Evolutionary conservation across 2,329 filamentous ascomycete species (phyloP).

Genomic region (Fusarium phyllophilum): DNA sequence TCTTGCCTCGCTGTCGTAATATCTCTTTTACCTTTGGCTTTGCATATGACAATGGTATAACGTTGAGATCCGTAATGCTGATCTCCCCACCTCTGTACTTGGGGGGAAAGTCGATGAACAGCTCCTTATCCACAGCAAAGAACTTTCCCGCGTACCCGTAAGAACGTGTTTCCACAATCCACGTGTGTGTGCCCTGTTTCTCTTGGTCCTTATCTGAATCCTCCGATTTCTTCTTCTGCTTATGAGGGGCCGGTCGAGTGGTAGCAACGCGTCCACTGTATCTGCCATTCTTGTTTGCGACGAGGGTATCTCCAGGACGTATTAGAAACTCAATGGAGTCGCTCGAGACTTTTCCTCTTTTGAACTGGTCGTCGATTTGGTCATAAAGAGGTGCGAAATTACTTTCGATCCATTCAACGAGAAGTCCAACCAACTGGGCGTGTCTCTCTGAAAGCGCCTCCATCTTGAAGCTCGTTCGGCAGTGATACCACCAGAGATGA

Average conservation of each 20-base stretch:
- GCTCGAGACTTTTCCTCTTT: not conserved
- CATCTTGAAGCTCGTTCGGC: not conserved
- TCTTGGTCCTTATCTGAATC: not conserved
- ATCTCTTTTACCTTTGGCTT: not conserved
- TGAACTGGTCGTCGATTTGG: not conserved
- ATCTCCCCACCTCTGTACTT: not conserved
- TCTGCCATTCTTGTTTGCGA: not conserved
- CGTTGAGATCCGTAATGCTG: not conserved
- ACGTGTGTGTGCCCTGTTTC: rapidly evolving
- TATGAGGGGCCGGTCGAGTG: not conserved
- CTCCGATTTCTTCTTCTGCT: not conserved
- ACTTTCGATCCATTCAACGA: slow-evolving; percentile 7
- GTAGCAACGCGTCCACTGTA: not conserved
- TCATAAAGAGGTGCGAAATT: not conserved
- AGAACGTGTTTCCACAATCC: not conserved
- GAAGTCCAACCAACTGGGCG: not conserved
- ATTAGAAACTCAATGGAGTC: not conserved
- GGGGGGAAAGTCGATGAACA: not conserved
- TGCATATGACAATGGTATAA: not conserved
- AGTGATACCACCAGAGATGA: slow-evolving; percentile 19
- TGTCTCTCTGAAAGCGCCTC: not conserved
- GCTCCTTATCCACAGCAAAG: not conserved
- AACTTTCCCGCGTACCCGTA: not conserved
- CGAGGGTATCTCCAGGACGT: not conserved
- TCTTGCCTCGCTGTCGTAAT: not conserved